Conservation (phyloP, 2,329 filamentous ascomycete genomes). For the Elsinoe fawcettii region DNA sequence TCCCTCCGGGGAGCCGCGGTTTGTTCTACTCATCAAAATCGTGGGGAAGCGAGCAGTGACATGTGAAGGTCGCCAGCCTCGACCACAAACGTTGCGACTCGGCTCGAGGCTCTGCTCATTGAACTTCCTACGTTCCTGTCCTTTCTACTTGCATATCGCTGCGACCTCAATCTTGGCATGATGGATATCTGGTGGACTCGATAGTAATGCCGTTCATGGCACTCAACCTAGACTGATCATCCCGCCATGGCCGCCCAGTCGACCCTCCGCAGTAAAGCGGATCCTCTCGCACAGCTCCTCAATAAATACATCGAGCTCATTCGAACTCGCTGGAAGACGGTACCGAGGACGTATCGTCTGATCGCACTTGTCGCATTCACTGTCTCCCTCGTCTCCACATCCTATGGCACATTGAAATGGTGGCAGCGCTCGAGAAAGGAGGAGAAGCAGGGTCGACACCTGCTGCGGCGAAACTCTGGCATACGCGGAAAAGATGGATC, state of each 20-base stretch:
- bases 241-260: slow-evolving; percentile 75
- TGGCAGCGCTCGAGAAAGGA: slow-evolving; percentile 68
- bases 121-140: background rate
- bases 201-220: background rate
- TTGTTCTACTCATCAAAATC: background rate
- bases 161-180: background rate
- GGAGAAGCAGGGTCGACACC: slow-evolving; percentile 69
- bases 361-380: slow-evolving; percentile 68
- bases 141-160: background rate
- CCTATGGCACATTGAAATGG: slow-evolving; percentile 71
- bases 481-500: slow-evolving; percentile 91
- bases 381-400: slow-evolving; percentile 68
- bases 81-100: background rate
- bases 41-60: slow-evolving; percentile 4
- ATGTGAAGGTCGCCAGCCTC: slow-evolving; percentile 3
- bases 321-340: slow-evolving; percentile 48
- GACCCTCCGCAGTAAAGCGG: slow-evolving; percentile 51
- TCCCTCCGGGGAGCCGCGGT: background rate
- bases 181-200: background rate
- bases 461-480: slow-evolving; percentile 86
- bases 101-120: background rate
- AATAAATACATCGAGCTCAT: slow-evolving; percentile 43
- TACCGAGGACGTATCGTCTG: slow-evolving; percentile 63
- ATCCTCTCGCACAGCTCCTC: slow-evolving; percentile 41
- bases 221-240: background rate